Conservation (phyloP, 306 rosid genomes). For the Gastrolobium villosum region DNA sequence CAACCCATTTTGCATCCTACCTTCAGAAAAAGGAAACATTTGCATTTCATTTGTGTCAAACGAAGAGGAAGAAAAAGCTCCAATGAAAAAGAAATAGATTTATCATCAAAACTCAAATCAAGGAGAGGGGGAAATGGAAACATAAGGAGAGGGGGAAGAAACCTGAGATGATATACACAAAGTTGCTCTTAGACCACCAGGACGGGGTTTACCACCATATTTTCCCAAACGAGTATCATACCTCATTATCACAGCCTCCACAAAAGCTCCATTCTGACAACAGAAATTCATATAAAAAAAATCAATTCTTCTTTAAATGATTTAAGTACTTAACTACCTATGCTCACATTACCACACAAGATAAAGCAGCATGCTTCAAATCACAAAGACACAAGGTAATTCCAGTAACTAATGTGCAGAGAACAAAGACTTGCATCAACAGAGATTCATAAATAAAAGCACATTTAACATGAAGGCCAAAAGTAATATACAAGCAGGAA, state of each 20-base stretch:
- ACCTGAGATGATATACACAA: constrained; percentile 96
- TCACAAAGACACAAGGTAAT: background rate
- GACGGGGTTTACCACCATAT: constrained; percentile 82
- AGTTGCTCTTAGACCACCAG: constrained; percentile 84
- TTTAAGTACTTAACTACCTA: background rate
- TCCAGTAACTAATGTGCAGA: background rate
- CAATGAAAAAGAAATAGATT: background rate
- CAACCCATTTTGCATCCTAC: constrained; percentile 99
- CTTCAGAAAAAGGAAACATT: constrained; percentile 44
- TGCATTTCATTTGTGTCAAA: background rate
- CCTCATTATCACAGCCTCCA: constrained; percentile 93
- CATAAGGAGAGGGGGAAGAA: background rate
- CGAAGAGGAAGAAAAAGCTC: background rate
- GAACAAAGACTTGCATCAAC: background rate
- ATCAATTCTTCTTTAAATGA: background rate
- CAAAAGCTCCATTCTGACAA: constrained; percentile 74
- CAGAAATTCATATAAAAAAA: background rate
- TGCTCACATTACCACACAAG: background rate
- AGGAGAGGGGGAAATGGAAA: background rate
- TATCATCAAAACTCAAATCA: constrained; percentile 4
- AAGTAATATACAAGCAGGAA: background rate
- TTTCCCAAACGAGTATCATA: constrained; percentile 85
- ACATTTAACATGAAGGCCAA: background rate
- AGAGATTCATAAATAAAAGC: background rate
- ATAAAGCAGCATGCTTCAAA: background rate